Evolutionary conservation across 306 rosid genomes (phyloP).

Genomic region (Cucurbita argyrosperma): DNA sequence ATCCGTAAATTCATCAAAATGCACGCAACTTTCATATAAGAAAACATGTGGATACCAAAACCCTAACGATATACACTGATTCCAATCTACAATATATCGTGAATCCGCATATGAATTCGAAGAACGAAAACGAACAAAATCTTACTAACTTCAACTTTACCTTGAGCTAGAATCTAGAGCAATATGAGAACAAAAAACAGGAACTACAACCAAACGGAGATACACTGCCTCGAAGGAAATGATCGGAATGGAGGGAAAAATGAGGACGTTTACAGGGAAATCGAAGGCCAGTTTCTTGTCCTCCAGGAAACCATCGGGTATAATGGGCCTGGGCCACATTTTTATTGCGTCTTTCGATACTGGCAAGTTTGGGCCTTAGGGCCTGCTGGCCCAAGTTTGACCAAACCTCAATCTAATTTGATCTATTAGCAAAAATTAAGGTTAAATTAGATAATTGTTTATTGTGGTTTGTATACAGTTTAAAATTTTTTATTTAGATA

Average conservation of each 20-base stretch:
- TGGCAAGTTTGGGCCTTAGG: not conserved
- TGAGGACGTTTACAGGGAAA: not conserved
- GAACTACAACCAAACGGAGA: not conserved
- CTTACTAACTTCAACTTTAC: not conserved
- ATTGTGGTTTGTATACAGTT: too few species aligned
- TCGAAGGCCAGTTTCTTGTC: not conserved
- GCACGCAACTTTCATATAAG: not conserved
- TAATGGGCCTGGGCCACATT: slow-evolving; percentile 1
- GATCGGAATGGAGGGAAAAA: not conserved
- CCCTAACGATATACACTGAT: not conserved
- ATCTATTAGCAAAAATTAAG: too few species aligned
- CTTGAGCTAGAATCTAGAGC: not conserved
- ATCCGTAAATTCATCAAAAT: not conserved
- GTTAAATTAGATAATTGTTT: too few species aligned
- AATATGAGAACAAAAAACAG: not conserved
- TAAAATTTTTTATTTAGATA: too few species aligned
- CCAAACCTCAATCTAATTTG: too few species aligned
- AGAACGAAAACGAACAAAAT: not conserved
- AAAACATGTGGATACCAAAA: not conserved
- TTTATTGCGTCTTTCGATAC: not conserved
- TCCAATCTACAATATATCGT: not conserved
- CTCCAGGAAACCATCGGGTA: slow-evolving; percentile 1
- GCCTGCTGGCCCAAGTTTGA: not conserved
- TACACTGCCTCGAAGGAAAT: not conserved
- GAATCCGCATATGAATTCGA: not conserved